Evolutionary conservation across 169 alveolate genomes (phyloP), one percentile per base, ranked within the genome.

Genomic region (Plasmodium ovale): DNA sequence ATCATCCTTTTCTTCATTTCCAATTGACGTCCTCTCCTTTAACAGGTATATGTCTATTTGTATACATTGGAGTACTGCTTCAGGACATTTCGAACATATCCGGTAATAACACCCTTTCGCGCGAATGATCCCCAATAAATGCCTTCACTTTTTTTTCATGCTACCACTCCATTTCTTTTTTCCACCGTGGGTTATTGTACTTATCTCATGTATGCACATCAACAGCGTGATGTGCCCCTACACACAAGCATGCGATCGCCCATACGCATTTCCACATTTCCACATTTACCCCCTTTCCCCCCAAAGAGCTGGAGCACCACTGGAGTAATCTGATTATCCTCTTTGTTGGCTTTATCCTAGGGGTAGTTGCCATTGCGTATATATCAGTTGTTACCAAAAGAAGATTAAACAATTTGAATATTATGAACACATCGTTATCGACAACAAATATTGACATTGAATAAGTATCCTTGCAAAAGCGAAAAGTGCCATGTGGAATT

Each of bases 1-100:
- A 23, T 19, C n/a, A n/a, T 65, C 39, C 37, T 69, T 68, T 5
- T 44, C 44, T 0, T 33, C 29, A 35, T 51, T 51, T 42, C 5
- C 42, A n/a, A 42, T 19, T 14, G n/a, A 27, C 31, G 27, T 3
- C 27, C 23, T 19, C 23, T 25, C 12, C 2, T 1, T 56, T 16
- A 35, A 23, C 59, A 82, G 90, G 90, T 14, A 82, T 85, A 54
- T 35, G 67, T 19, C 21, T 85, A 53, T 85, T 85, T 85, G 73
- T 70, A 33, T 85, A 85, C 29, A 85, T 85, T 70, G 91, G 91
- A 35, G 91, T 59, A n/a, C 33, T 85, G 33, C 62, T 85, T n/a
- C 91, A 85, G 56, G 79, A 85, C 39, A 69, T 85, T 33, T 85
- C 91, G 23, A 85, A 85, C 56, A 33, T 85, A 44, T 37, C 60